phyloP scores from a whole-genome alignment of 345 rosid species.

The Eucalyptus viminalis region DNA sequence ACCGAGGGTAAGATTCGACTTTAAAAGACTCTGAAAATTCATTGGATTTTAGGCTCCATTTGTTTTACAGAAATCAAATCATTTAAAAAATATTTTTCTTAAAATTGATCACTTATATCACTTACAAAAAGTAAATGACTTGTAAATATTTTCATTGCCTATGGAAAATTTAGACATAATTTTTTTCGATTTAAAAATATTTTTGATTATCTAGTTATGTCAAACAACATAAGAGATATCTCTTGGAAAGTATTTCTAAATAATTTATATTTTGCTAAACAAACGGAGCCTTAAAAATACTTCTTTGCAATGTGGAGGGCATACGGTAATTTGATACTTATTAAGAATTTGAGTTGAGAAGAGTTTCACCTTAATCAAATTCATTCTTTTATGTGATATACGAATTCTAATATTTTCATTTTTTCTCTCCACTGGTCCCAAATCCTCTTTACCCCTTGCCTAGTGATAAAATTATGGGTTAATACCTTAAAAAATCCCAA shows the following conservation, averaged over 20 bases:
- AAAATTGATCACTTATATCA: neutral
- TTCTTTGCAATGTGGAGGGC: neutral
- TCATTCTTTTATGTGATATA: neutral
- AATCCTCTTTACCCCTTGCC: neutral
- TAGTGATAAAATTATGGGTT: neutral
- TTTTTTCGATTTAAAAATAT: neutral
- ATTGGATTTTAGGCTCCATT: neutral
- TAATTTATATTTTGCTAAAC: neutral
- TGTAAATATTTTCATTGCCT: neutral
- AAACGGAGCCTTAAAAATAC: neutral
- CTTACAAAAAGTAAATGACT: neutral
- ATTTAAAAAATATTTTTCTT: neutral
- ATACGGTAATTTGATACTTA: neutral
- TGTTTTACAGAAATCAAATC: neutral
- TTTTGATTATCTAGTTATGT: neutral
- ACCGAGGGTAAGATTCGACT: neutral
- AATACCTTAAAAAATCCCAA: too few relatives aligned
- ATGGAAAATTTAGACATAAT: neutral
- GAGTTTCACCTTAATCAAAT: neutral
- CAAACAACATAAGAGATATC: neutral
- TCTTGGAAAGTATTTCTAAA: neutral
- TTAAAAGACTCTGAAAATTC: neutral
- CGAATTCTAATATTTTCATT: neutral
- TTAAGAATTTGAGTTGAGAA: neutral
- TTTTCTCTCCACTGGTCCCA: neutral